Evolutionary conservation across 352 stramenopile genomes (phyloP), one percentile per base, ranked within the genome.

Genomic region (Stramenopiles sp.): DNA sequence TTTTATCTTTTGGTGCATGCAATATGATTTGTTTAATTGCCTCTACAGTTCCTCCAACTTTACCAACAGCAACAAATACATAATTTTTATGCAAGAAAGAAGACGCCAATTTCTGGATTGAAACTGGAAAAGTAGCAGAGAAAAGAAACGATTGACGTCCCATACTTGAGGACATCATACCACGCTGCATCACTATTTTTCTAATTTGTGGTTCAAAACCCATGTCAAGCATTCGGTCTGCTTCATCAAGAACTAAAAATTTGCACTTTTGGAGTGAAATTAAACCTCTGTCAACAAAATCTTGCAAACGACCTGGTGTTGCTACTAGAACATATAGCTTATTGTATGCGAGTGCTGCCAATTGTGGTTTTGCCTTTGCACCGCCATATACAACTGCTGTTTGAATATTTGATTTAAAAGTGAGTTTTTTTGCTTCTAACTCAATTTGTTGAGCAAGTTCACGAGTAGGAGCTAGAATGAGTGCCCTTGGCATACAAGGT

Each of bases 101-200:
- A 15, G 65, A 68, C 1, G 86, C 86, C 2, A 91, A 59, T 19
- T 68, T 65, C 60, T 91, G 75, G 44, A 91, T 91, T 48, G 91
- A 73, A 18, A 68, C 60, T 6, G 83, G 81, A 59, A 97, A 96
- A n/a, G 86, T 99, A 1, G 86, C 86, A 51, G 64, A 88, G 53
- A 96, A 99, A 79, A 99, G 92, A 58, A 96, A 93, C 17, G 80
- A 96, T 57, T 96, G 83, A 28, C 83, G 66, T 32, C 92, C 79
- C 49, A n/a, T n/a, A n/a, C n/a, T n/a, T n/a, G n/a, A n/a, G n/a
- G n/a, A n/a, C n/a, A n/a, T n/a, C n/a, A n/a, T n/a, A n/a, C n/a
- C n/a, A n/a, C n/a, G 72, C 58, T n/a, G 26, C 26, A 10, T 8
- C 8, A 8, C 26, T 32, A 8, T 8, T 36, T 10, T 10, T n/a